phyloP scores from a whole-genome alignment of 148 eudicot genomes.

The Spergularia bocconei region DNA sequence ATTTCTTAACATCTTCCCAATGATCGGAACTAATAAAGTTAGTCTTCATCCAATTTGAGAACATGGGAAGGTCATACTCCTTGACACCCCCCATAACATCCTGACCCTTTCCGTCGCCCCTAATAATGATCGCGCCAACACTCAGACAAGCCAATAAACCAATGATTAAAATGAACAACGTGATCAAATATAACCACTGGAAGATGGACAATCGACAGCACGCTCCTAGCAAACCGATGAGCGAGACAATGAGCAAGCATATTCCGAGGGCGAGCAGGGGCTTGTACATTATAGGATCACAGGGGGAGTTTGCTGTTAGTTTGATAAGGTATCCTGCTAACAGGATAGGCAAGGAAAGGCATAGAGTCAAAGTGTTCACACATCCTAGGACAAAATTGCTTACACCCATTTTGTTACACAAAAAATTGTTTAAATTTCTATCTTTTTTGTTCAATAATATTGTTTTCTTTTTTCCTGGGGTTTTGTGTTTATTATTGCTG shows the following conservation, averaged over 20 bases:
- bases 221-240: conserved; percentile 35
- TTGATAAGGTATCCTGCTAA: conserved; percentile 33
- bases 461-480: not conserved
- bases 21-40: conserved; percentile 24
- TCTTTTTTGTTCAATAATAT: too few species aligned
- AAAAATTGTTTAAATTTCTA: not conserved
- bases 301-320: conserved; percentile 32
- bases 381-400: conserved; percentile 26
- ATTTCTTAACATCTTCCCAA: conserved; percentile 35
- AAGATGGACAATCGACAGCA: conserved; percentile 31
- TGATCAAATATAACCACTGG: conserved; percentile 33
- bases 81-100: conserved; percentile 20
- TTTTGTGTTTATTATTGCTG: not conserved
- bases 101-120: conserved; percentile 15
- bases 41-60: conserved; percentile 36
- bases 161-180: conserved; percentile 25
- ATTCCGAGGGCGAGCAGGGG: conserved; percentile 34
- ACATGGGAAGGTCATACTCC: conserved; percentile 30
- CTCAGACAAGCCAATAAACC: conserved; percentile 23
- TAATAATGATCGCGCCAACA: conserved; percentile 34
- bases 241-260: conserved; percentile 28
- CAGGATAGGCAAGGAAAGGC: conserved; percentile 35
- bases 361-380: conserved; percentile 31
- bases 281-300: conserved; percentile 45
- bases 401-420: conserved; percentile 23